These are phyloP conservation scores for Phaeosphaeriaceae sp. DNA, from an alignment of 2,329 filamentous ascomycete genomes.

Conservation along the genomic window DNA sequence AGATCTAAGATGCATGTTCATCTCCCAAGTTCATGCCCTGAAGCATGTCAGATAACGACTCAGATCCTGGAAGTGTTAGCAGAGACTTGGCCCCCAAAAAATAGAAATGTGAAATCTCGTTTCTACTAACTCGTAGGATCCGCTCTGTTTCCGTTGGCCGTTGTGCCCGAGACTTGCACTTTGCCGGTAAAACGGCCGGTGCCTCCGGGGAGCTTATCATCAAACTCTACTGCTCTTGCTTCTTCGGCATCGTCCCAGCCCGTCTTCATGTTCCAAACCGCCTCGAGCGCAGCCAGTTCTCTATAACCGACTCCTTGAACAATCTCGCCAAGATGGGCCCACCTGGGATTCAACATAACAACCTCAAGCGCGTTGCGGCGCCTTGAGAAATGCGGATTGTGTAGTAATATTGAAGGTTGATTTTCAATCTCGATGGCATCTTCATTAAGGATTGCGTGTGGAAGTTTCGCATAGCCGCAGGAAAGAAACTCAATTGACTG, in stretches of 20 bases:
- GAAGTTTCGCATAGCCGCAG: conserved; percentile 65
- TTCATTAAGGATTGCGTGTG: conserved; percentile 42
- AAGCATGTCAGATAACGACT: too few relatives aligned
- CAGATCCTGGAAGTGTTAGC: too few relatives aligned
- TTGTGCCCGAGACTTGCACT: conserved; percentile 27
- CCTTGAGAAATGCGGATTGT: conserved; percentile 29
- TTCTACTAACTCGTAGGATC: conserved; percentile 22
- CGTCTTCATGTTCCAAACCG: conserved; percentile 39
- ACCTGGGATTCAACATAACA: conserved; percentile 48
- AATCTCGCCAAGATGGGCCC: conserved; percentile 48
- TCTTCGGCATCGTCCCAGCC: conserved; percentile 43
- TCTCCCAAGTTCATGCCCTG: too few relatives aligned
- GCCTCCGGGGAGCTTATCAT: conserved; percentile 50
- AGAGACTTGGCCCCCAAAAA: too few relatives aligned
- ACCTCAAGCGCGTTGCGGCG: conserved; percentile 38
- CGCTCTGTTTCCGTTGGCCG: conserved; percentile 8
- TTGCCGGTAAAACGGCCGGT: conserved; percentile 50
- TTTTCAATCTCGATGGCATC: conserved; percentile 33
- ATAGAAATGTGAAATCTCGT: too few relatives aligned
- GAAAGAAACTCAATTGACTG: conserved; percentile 61
- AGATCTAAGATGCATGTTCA: too few relatives aligned
- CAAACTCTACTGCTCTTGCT: conserved; percentile 49
- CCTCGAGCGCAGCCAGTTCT: conserved; percentile 42
- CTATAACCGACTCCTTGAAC: conserved; percentile 44
- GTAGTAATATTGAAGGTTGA: conserved; percentile 8